Evolutionary conservation across 768 basidiomycete genomes (phyloP).

Genomic region (Clavaria fumosa): DNA sequence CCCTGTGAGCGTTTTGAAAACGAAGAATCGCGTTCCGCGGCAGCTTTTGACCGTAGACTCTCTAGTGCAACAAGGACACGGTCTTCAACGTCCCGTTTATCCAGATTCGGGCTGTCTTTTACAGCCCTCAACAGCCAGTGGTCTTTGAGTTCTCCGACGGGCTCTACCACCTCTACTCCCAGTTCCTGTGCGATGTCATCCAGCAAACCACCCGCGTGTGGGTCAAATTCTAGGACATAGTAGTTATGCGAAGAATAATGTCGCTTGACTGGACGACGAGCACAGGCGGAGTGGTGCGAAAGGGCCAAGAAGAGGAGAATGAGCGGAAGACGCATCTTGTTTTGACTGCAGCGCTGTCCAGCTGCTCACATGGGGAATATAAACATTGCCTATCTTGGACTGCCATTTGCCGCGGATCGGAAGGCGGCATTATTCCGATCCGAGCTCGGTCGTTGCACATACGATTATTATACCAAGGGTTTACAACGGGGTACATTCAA

Average conservation of each 20-base stretch:
- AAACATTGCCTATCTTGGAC: too few species aligned
- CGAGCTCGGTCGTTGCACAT: too few species aligned
- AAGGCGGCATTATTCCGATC: too few species aligned
- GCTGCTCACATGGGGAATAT: too few species aligned
- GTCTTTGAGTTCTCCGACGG: conserved; percentile 64
- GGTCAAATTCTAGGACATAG: conserved; percentile 61
- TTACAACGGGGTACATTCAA: too few species aligned
- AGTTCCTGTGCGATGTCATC: conserved; percentile 42
- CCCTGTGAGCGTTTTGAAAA: conserved; percentile 29
- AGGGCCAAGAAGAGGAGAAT: conserved; percentile 21
- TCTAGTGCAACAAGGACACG: conserved; percentile 36
- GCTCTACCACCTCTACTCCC: conserved; percentile 77
- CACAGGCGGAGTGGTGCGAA: conserved; percentile 16
- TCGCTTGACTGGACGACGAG: conserved; percentile 30
- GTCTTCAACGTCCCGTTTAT: conserved; percentile 24
- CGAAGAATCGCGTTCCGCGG: conserved; percentile 13
- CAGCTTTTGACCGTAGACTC: conserved; percentile 24
- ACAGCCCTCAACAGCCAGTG: conserved; percentile 69
- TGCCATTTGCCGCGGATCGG: too few species aligned
- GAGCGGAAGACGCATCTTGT: conserved; percentile 20
- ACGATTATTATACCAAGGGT: too few species aligned
- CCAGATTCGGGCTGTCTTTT: conserved; percentile 21
- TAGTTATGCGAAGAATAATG: conserved; percentile 59
- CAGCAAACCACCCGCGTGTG: conserved; percentile 35
- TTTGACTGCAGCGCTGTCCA: too few species aligned